Percentiles rank a stretch among this genome's conserved stretches.
Conservation (phyloP, 805 yeast genomes). For the Candida endomychidarum region DNA sequence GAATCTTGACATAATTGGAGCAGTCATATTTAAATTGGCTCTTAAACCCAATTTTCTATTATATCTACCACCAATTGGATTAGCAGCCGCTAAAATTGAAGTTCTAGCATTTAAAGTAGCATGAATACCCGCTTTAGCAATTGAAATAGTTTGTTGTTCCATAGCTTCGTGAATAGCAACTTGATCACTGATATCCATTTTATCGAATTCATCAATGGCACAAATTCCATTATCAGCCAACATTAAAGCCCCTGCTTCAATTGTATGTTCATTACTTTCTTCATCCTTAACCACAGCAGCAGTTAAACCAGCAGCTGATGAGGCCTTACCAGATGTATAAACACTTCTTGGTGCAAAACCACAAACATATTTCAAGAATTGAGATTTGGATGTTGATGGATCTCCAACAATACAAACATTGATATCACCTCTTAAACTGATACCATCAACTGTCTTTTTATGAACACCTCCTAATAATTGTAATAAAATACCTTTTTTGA, state of each 20-base stretch:
- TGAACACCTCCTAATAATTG: constrained; percentile 96
- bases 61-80: constrained; percentile 96
- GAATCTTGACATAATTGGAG: constrained; percentile 98
- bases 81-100: constrained; percentile 97
- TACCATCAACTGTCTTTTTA: constrained; percentile 89
- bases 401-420: constrained; percentile 96
- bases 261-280: constrained; percentile 94
- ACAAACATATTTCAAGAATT: constrained; percentile 89
- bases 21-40: constrained; percentile 90
- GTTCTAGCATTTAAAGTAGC: constrained; percentile 97
- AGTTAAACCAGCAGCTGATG: constrained; percentile 97
- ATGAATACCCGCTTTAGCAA: constrained; percentile 98
- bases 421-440: constrained; percentile 92
- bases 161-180: constrained; percentile 99
- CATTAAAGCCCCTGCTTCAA: constrained; percentile 98
- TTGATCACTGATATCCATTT: constrained; percentile 94
- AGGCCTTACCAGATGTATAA: constrained; percentile 97
- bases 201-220: constrained; percentile 97
- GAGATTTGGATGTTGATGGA: constrained; percentile 96
- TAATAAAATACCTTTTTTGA: constrained; percentile 85
- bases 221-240: constrained; percentile 97
- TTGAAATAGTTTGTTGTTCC: constrained; percentile 99
- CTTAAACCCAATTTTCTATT: constrained; percentile 82
- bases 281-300: constrained; percentile 98
- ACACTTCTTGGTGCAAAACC: constrained; percentile 91